Evolutionary conservation across 176 grass and related monocot genomes (phyloP).

Genomic region (Hordeum vulgare): MorexV3_pseudomolecules_assembly NC_058523.1:531360747-531361246

Average conservation of each 20-base stretch:
- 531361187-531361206: not conserved
- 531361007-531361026: not conserved
- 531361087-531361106: not conserved
- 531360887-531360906: not conserved
- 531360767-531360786: constrained; percentile 1
- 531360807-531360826: not conserved
- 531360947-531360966: not conserved
- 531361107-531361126: not conserved
- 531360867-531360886: not conserved
- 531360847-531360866: not conserved
- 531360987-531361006: not conserved
- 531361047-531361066: not conserved
- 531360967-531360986: not conserved
- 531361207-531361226: not conserved
- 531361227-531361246: not conserved
- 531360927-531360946: not conserved
- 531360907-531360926: not conserved
- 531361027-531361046: not conserved
- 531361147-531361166: not conserved
- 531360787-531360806: not conserved
- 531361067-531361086: not conserved
- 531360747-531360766: not conserved
- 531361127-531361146: not conserved
- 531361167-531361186: not conserved
- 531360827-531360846: not conserved